Evolutionary conservation across 441 rosid species (phyloP).

Genomic region (Biscutella auriculata): DNA sequence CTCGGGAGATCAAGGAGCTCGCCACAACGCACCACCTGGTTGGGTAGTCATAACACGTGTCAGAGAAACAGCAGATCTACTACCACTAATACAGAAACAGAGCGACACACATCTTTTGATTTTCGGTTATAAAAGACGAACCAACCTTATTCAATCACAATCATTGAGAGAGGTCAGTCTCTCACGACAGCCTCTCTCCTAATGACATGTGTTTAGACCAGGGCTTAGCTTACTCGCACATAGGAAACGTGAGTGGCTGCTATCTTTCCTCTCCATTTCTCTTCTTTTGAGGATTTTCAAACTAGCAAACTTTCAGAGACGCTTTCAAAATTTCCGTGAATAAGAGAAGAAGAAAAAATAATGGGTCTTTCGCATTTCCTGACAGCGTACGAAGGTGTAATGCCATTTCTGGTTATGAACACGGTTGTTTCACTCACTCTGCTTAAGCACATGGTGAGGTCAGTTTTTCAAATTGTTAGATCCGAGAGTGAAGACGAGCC

Average conservation of each 20-base stretch:
- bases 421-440: slow-evolving; percentile 52
- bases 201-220: slow-evolving; percentile 14
- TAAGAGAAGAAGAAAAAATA: not conserved
- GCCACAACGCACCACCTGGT: slow-evolving; percentile 11
- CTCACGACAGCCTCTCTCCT: slow-evolving; percentile 9
- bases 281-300: not conserved
- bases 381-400: slow-evolving; percentile 44
- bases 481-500: slow-evolving; percentile 7
- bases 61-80: not conserved
- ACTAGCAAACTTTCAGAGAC: not conserved
- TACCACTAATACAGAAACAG: not conserved
- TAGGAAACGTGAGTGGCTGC: slow-evolving; percentile 13
- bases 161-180: slow-evolving; percentile 19
- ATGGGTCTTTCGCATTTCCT: slow-evolving; percentile 82
- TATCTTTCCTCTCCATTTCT: not conserved
- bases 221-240: slow-evolving; percentile 11
- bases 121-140: not conserved
- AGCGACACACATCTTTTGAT: not conserved
- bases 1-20: slow-evolving; percentile 21
- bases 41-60: slow-evolving; percentile 19
- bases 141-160: not conserved
- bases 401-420: slow-evolving; percentile 62
- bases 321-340: not conserved
- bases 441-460: slow-evolving; percentile 48
- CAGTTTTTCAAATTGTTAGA: slow-evolving; percentile 35